Base-by-base conservation (phyloP, 176 grass and related monocot genomes). In the Saccharum spontaneum region DNA sequence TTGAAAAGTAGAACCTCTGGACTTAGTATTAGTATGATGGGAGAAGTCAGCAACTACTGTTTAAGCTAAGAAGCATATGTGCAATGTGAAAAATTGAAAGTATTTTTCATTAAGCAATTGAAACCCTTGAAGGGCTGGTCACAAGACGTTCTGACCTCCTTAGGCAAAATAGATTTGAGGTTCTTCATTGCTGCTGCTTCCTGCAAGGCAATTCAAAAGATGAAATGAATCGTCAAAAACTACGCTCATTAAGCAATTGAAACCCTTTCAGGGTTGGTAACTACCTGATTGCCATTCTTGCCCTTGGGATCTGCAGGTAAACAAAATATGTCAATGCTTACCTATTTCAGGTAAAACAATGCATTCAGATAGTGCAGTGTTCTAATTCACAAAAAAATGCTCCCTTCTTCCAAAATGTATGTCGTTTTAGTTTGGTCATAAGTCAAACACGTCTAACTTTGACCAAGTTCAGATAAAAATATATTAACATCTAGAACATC, bases 131-230 rank as follows among this genome's bases (percentile, higher is more conserved):
- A 71, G 10, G 62, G 65, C 11, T 65, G 72, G 39, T 26, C 40
- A 31, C 39, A 62, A 84, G 63, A 84, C 46, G 49, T 70, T 67
- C 81, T 79, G 46, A 99, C 97, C 90, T 97, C 97, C 77, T 97
- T 92, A 37, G 94, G 92, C 41, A 96, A 89, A 90, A 95, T 66
- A 84, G 90, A 89, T 89, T 94, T 97, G 67, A 99, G 82, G 69
- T 92, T 86, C 46, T 91, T 83, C 17, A 85, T 84, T 20, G 60
- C 84, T 23, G 84, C 83, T 65, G 63, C 36, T 71, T 38, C 83
- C 97, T 98, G 78, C 46, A 82, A 54, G 71, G 68, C 18, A 89
- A 16, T 82, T 40, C 71, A 71, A 50, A 65, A 87, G 45, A 80
- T 84, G 37, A 83, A 52, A 86, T 4, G 14, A 44, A 31, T 36